Base-by-base conservation (phyloP, 2,329 filamentous ascomycete species). In the Elsinoe arachidis region DNA sequence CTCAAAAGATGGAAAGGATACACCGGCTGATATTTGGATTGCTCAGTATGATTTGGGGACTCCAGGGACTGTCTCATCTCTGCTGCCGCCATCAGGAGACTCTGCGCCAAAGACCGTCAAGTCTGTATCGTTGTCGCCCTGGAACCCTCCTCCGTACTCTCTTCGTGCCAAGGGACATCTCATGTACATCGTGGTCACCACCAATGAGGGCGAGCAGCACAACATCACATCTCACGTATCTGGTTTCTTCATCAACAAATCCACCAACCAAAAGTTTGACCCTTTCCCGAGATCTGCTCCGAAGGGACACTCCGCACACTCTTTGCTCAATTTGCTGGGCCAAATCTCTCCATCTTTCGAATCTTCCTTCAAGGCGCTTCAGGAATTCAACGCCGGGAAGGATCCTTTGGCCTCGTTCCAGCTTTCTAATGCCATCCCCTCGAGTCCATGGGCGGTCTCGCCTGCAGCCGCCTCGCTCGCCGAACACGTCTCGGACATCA, bases 231-330 rank as follows among this genome's bases (percentile, higher is more conserved):
- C 89, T 12, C 90, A 96, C 66, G 87, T 96, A 53, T 91, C 90
- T 12, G 93, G 93, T 17, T 99, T 99, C 78, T 99, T 86, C 71
- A 87, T 97, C 67, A 99, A 96, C 80, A 96, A 91, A 73, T 96
- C 88, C 30, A 93, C 90, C 56, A 96, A 93, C 73, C 83, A 82
- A 74, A 96, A 93, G 74, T 99, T 99, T 67, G 93, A 97, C 70
- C 93, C 93, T 9, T 85, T 84, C 64, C 91, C 91, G 5, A 83
- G 87, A 62, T 79, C 84, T 35, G 80, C 86, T 14, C 88, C 90
- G 23, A 96, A 96, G 76, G 84, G 83, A 37, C 80, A 83, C 64
- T 81, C 83, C 15, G 84, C 90, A 2, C 93, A 97, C 74, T 99
- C 93, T 10, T 80, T 99, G 49, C 80, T 97, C 61, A 85, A 81